Evolutionary conservation across 2,329 filamentous ascomycete species (phyloP), one percentile per base, ranked within the genome.

Genomic region (Arachnomyces sp.): DNA sequence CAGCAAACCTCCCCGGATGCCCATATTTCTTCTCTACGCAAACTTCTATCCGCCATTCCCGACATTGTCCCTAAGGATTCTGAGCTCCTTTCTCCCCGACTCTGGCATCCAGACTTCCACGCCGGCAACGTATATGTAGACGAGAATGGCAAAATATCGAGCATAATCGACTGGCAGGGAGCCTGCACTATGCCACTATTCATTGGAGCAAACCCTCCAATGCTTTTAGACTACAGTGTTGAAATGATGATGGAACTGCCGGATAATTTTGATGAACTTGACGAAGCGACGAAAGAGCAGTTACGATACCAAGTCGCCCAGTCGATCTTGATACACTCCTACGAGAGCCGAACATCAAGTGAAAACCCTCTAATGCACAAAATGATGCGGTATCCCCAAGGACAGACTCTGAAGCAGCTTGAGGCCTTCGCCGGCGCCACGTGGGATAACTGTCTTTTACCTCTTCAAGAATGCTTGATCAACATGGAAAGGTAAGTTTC

Each of bases 81-180:
- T 15, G 41, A 43, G 2, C 29, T 61, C 11, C 31, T 47, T 36
- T 41, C 45, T 31, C 48, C 63, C 12, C 54, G 54, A n/a, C 42
- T 70, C 29, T 67, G 57, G 60, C 62, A 70, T 51, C 51, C 47
- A 20, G 62, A 67, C 49, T 47, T 68, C 18, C 58, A 61, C 45
- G 44, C 58, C n/a, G 49, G 50, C 2, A 69, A 66, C 42, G 48
- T 68, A 15, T 67, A 67, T 43, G 54, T 66, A 16, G 28, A 60
- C n/a, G 45, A 55, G 16, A 49, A 50, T 31, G 49, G 46, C 32
- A 58, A 25, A 25, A 25, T 70, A 29, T 59, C 60, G 6, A 54
- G 58, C 38, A 38, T 70, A 5, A 67, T 70, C 38, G 63, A 70
- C 48, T 69, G 65, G 64, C 60, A 68, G 47, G 55, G 57, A 13